Evolutionary conservation across 2,329 filamentous ascomycete species (phyloP), one percentile per base, ranked within the genome.

Genomic region (Aspergillus arachidicola): DNA sequence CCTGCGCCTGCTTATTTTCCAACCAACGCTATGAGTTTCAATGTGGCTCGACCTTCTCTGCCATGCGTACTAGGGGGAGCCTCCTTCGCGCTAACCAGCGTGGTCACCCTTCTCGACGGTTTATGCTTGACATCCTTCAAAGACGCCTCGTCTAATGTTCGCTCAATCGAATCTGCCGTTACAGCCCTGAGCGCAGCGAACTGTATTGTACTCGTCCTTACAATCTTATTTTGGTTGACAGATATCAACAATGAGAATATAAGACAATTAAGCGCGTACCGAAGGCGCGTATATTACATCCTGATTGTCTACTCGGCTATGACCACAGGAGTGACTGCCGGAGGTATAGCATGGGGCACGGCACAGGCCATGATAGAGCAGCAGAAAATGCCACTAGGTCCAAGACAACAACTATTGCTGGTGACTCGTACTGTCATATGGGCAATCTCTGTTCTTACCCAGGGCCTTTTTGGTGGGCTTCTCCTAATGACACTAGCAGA

Each of bases 341-440:
- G 72, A 16, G 69, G 66, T 30, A 72, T 75, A 59, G 67, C 69
- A 45, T 69, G 64, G 60, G 69, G 68, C 60, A 60, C 67, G 23
- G 55, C 64, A 26, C 62, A 68, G 57, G 57, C 62, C 16, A 57
- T 68, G 54, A 45, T 53, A 38, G 63, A 53, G 56, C 19, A 51
- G 19, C 43, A 36, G 19, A 50, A 59, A n/a, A 48, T 50, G 30
- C 28, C 46, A 1, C 12, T 57, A 36, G n/a, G 43, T n/a, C 11
- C 43, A 34, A 50, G 28, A 12, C 59, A 53, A 19, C 66, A 64
- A n/a, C 50, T 66, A 1, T 57, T 74, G 19, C 69, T 80, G 45
- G 68, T 76, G 36, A 73, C 73, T 23, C 78, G 81, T 48, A 78
- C 79, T 59, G 71, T 76, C 11, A 64, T 76, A 43, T 78, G 76